These are phyloP conservation scores for Cyberlindnera xylosilytica DNA, from an alignment of 805 yeast species.

Conservation along the genomic window DNA sequence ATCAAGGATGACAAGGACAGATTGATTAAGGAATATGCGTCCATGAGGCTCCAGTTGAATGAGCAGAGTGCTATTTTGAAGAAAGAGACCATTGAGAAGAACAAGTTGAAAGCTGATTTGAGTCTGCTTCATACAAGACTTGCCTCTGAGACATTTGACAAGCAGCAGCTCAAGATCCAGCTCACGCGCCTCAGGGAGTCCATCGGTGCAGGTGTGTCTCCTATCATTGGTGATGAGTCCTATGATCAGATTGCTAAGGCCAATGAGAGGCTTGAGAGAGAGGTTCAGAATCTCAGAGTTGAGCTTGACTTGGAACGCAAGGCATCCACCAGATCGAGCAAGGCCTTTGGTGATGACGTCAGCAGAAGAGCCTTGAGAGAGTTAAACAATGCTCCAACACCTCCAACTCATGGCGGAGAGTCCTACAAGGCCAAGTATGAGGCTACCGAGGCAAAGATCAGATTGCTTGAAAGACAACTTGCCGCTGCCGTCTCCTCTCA, in stretches of 20 bases:
- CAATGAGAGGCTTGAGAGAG: slow-evolving; percentile 34
- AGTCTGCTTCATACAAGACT: slow-evolving; percentile 58
- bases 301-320: slow-evolving; percentile 50
- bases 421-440: slow-evolving; percentile 42
- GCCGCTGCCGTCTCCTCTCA: slow-evolving; percentile 6
- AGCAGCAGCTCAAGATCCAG: slow-evolving; percentile 44
- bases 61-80: slow-evolving; percentile 48
- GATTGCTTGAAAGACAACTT: slow-evolving; percentile 37
- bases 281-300: slow-evolving; percentile 45
- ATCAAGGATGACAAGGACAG: slow-evolving; percentile 27
- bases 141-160: slow-evolving; percentile 63
- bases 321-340: slow-evolving; percentile 49
- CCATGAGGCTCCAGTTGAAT: slow-evolving; percentile 47
- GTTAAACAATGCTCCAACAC: slow-evolving; percentile 11
- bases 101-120: slow-evolving; percentile 52
- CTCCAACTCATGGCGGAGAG: slow-evolving; percentile 17
- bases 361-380: slow-evolving; percentile 35
- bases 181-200: slow-evolving; percentile 32
- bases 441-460: slow-evolving; percentile 42
- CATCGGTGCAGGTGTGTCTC: slow-evolving; percentile 18
- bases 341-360: slow-evolving; percentile 37
- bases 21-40: slow-evolving; percentile 39
- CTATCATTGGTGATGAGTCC: slow-evolving; percentile 25
- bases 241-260: slow-evolving; percentile 18
- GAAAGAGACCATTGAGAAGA: slow-evolving; percentile 40